Evolutionary conservation across 192 early-diverging fungal genomes (phyloP).

Genomic region (Coemansia sp.): DNA sequence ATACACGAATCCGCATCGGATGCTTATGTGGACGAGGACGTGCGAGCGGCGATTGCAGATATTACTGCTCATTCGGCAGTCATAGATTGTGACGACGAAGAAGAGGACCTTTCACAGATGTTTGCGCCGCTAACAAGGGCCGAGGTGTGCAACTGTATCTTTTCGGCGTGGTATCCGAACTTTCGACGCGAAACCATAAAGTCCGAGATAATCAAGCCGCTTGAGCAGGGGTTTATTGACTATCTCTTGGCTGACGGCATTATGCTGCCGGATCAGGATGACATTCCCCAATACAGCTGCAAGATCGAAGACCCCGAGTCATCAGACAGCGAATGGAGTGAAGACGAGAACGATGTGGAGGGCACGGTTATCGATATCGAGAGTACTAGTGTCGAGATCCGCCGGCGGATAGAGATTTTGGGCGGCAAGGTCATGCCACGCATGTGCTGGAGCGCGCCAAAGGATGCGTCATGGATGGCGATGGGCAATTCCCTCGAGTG

Average conservation of each 20-base stretch:
- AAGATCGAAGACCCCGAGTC: slow-evolving; percentile 31
- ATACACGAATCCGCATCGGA: neutral
- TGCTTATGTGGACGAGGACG: neutral
- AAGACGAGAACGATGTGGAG: slow-evolving; percentile 44
- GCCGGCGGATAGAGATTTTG: slow-evolving; percentile 65
- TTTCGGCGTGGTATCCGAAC: slow-evolving; percentile 76
- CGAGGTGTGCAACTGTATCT: slow-evolving; percentile 71
- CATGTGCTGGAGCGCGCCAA: slow-evolving; percentile 93
- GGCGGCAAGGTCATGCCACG: slow-evolving; percentile 90
- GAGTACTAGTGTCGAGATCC: slow-evolving; percentile 53
- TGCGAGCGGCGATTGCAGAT: slow-evolving; percentile 4
- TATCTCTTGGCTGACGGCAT: slow-evolving; percentile 88
- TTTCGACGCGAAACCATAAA: slow-evolving; percentile 71
- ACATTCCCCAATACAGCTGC: slow-evolving; percentile 14
- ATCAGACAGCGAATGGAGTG: slow-evolving; percentile 37
- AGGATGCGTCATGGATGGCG: slow-evolving; percentile 92
- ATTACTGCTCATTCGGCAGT: neutral
- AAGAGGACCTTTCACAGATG: slow-evolving; percentile 14
- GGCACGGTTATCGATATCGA: slow-evolving; percentile 20
- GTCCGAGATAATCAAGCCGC: slow-evolving; percentile 67
- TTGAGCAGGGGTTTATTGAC: slow-evolving; percentile 76
- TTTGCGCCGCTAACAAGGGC: slow-evolving; percentile 63
- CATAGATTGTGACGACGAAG: neutral
- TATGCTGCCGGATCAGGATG: slow-evolving; percentile 74
- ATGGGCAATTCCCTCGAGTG: slow-evolving; percentile 79